Evolutionary conservation across 2,329 filamentous ascomycete genomes (phyloP), one percentile per base, ranked within the genome.

Genomic region (Sarocladiaceae sp.): DNA sequence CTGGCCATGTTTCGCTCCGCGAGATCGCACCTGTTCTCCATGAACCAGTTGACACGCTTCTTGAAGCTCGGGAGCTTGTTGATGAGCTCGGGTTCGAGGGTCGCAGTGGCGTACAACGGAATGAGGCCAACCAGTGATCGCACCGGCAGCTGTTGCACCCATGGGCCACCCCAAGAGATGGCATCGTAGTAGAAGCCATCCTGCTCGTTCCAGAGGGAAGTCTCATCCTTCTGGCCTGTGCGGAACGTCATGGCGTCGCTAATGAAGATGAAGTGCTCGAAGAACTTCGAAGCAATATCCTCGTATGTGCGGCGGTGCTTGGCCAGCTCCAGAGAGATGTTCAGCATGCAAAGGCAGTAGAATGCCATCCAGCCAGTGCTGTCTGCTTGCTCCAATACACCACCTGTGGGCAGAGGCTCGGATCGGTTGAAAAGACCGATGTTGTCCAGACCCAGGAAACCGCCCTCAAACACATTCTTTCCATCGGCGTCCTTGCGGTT

Each of bases 321-420:
- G 54, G 93, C 92, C 59, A 97, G 79, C 72, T 97, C 94, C 12
- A 97, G 80, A 13, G 92, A 86, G 63, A 97, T 97, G 71, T 97
- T 97, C 64, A 97, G 79, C 93, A 97, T 97, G 72, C 85, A 91
- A 56, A 97, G 73, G 63, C 88, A 96, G 75, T 96, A 97, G 69
- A 97, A 97, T 10, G 90, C 93, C 93, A 97, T 97, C 93, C 93
- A 97, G 28, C 93, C 93, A 10, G 93, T 97, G 66, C 91, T 96
- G 76, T 97, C 93, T 17, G 94, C 94, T 72, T 97, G 93, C 70
- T 97, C 93, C 8, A 97, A 81, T 2, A 91, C 86, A 70, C 94
- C 93, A 28, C 93, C 93, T 0, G 94, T 97, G 1, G 93, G 93
- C 35, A 97, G 74, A 23, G 94, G 92, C 67, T 97, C 93, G 0